Base-by-base conservation (phyloP, 108 stramenopile genomes). In the Conticribra guillardii region DNA sequence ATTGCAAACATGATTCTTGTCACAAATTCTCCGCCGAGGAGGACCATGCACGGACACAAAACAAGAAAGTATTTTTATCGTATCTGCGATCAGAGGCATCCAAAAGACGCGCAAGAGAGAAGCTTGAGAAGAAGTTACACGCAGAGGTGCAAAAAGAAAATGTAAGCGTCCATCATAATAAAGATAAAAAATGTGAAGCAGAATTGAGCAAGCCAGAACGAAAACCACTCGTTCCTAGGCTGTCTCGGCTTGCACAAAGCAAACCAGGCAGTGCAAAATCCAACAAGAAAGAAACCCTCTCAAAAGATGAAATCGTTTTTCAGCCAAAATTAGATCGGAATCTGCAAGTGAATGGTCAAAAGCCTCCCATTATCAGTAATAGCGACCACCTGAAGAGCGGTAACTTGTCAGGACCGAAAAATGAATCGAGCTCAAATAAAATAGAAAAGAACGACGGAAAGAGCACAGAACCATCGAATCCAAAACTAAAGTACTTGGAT, bases 171-270 rank as follows among this genome's bases (percentile, higher is more conserved):
- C 11, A 9, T 11, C 8, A 9, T 9, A 41, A 41, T 9, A 41
- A 41, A 41, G 37, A 41, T 11, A 11, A 41, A 5, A 5, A 41
- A 41, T n/a, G n/a, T n/a, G 37, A 5, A 41, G 11, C 53, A 45
- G 41, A 67, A 30, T 14, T 19, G 1, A 24, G 16, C 33, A 49
- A 37, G 18, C 29, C 49, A 67, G 3, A 24, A 18, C 55, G 60
- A 17, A 72, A 72, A 26, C 71, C 71, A 16, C 71, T 54, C 17
- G 71, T 72, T 4, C 71, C 71, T 32, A 61, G 71, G 48, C n/a
- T n/a, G n/a, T n/a, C n/a, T n/a, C n/a, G n/a, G n/a, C n/a, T n/a
- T n/a, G n/a, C n/a, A n/a, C n/a, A n/a, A n/a, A n/a, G n/a, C n/a
- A n/a, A n/a, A n/a, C n/a, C n/a, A n/a, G n/a, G n/a, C n/a, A n/a